Base-by-base conservation (phyloP, 208 protist species). In the Trypanosoma vivax region DNA sequence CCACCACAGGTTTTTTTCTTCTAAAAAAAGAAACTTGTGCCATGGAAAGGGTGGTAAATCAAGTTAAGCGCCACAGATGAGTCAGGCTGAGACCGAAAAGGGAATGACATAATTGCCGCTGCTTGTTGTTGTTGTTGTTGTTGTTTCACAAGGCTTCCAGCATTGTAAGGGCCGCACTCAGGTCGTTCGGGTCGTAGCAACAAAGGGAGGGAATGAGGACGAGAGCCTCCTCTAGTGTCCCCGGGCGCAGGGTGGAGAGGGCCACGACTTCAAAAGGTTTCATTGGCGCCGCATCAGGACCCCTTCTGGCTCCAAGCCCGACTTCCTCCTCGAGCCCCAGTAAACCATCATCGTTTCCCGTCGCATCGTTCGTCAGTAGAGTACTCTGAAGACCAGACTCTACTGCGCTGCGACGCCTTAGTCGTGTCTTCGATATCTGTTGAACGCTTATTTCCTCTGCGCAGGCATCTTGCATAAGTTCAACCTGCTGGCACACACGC, bases 211-310 rank as follows among this genome's bases (percentile, higher is more conserved):
- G 86, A 10, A 93, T 60, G 11, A 93, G 54, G 55, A 78, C 58
- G 14, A 87, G 37, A 23, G 82, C 81, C 73, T 85, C 86, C 35
- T 79, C 70, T 28, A 59, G 67, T 13, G 70, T 74, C 25, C 68
- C 63, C 13, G 86, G 86, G 46, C 76, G 61, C 37, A 93, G 68
- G 30, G 82, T 93, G 4, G 65, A 67, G 6, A 93, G 55, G n/a
- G 66, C 66, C 9, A 87, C 82, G 5, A 89, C 65, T 61, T 93
- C 86, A 47, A 90, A 93, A 0, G 72, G 61, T 66, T 72, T 78
- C 73, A 92, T 27, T 1, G 61, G 62, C 58, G 65, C 76, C 10
- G 56, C 40, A 18, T 56, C 51, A 40, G 33, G 60, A 65, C 1
- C 65, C 82, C 25, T 71, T 66, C 5, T 65, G 65, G n/a, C 76